These are phyloP conservation scores for Pichia sp. DNA, from an alignment of 1,139 yeast genomes.

Conservation along the genomic window DNA sequence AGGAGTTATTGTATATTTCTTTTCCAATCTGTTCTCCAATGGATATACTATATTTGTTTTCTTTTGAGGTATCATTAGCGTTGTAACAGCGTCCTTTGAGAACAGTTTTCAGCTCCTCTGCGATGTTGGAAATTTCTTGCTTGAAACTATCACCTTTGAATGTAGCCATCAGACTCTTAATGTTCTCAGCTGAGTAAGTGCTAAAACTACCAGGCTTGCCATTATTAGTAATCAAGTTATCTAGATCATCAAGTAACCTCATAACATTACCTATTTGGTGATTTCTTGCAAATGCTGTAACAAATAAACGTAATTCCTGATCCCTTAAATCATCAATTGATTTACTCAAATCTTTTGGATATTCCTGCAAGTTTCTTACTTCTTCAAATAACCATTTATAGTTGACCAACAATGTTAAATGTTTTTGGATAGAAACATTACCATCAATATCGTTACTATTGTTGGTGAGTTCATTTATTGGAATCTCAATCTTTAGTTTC, in stretches of 20 bases:
- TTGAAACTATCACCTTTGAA: slow-evolving; percentile 56
- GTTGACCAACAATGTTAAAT: slow-evolving; percentile 24
- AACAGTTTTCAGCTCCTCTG: slow-evolving; percentile 53
- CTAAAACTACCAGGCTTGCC: slow-evolving; percentile 53
- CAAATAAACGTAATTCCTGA: slow-evolving; percentile 20
- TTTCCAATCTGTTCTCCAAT: slow-evolving; percentile 40
- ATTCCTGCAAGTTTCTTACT: slow-evolving; percentile 18
- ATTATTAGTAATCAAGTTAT: slow-evolving; percentile 38
- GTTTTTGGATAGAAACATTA: slow-evolving; percentile 13
- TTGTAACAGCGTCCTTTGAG: slow-evolving; percentile 34
- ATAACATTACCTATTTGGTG: slow-evolving; percentile 51
- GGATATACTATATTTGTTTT: slow-evolving; percentile 26
- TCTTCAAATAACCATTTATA: slow-evolving; percentile 29
- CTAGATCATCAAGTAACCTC: slow-evolving; percentile 61
- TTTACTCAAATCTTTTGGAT: slow-evolving; percentile 20
- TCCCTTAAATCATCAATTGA: slow-evolving; percentile 24
- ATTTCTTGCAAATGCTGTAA: slow-evolving; percentile 19
- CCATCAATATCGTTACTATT: slow-evolving; percentile 10
- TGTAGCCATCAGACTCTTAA: slow-evolving; percentile 49
- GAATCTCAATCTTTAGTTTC: slow-evolving; percentile 15
- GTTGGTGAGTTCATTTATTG: slow-evolving; percentile 2
- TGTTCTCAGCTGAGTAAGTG: slow-evolving; percentile 53
- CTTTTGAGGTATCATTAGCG: slow-evolving; percentile 22
- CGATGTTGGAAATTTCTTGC: slow-evolving; percentile 49
- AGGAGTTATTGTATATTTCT: slow-evolving; percentile 39